phyloP scores from a whole-genome alignment of 768 basidiomycete genomes.

The Gyrodon lividus region DNA sequence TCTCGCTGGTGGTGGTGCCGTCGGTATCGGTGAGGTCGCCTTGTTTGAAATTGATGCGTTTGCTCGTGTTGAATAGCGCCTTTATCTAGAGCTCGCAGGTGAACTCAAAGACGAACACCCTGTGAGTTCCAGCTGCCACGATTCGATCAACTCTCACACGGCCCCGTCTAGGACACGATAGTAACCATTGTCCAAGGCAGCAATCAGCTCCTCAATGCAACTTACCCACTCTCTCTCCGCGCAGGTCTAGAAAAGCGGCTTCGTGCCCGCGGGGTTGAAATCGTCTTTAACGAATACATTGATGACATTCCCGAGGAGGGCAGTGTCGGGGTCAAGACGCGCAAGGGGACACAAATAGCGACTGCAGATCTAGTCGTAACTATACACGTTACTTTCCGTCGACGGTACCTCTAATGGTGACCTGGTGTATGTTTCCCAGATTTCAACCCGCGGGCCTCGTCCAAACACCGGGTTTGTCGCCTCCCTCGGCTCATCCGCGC shows the following conservation, averaged over 20 bases:
- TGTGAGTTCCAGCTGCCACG: conserved; percentile 21
- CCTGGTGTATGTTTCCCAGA: conserved; percentile 6
- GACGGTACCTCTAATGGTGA: background rate
- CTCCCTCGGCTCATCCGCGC: conserved; percentile 39
- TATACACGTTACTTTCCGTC: background rate
- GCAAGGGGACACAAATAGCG: conserved; percentile 45
- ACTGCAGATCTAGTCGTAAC: conserved; percentile 60
- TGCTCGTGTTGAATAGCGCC: background rate
- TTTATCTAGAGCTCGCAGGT: conserved; percentile 39
- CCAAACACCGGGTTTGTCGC: conserved; percentile 54
- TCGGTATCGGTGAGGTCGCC: conserved; percentile 45
- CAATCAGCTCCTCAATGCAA: conserved; percentile 50
- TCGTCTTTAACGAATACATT: conserved; percentile 53
- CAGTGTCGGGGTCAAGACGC: conserved; percentile 42
- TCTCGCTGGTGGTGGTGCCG: conserved; percentile 56
- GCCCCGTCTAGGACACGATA: conserved; percentile 35
- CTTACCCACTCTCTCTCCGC: conserved; percentile 56
- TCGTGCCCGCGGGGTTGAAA: conserved; percentile 43
- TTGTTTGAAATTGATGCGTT: background rate
- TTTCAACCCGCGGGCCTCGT: conserved; percentile 34
- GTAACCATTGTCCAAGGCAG: conserved; percentile 63
- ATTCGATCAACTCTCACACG: conserved; percentile 6
- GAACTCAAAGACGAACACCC: conserved; percentile 45
- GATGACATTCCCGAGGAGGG: conserved; percentile 44
- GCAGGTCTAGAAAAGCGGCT: conserved; percentile 43